Percentiles rank a stretch among this genome's conserved stretches.
These are phyloP conservation scores for Podila horticola DNA, from an alignment of 192 early-diverging fungal genomes.

Conservation along the genomic window DNA sequence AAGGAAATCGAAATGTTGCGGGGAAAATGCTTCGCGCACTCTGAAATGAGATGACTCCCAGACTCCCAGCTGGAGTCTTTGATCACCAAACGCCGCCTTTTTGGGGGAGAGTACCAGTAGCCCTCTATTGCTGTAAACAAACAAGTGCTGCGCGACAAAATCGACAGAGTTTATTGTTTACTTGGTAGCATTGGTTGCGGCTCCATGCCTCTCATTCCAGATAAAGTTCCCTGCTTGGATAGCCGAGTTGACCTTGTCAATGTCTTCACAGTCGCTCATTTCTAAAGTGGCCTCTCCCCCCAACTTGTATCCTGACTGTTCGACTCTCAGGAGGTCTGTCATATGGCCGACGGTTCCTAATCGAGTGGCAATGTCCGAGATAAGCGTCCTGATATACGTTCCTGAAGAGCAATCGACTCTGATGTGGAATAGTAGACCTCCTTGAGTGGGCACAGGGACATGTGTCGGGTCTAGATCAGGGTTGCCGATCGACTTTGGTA, in stretches of 20 bases:
- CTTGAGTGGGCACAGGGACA: slow-evolving; percentile 28
- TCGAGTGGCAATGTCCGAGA: slow-evolving; percentile 69
- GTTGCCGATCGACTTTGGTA: slow-evolving; percentile 7
- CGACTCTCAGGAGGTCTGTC: slow-evolving; percentile 65
- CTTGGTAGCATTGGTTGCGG: no score
- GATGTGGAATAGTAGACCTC: slow-evolving; percentile 62
- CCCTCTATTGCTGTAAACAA: not conserved
- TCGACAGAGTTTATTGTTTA: no score
- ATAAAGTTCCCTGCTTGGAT: slow-evolving; percentile 32
- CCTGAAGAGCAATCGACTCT: slow-evolving; percentile 73
- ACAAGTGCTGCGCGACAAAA: no score
- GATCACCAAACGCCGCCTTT: no score
- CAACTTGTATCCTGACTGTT: slow-evolving; percentile 66
- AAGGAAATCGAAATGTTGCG: not conserved
- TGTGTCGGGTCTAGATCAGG: slow-evolving; percentile 1
- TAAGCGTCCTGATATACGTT: slow-evolving; percentile 77
- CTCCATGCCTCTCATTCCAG: not conserved
- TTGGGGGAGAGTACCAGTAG: no score
- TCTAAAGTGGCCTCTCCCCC: slow-evolving; percentile 54
- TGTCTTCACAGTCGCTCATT: slow-evolving; percentile 50
- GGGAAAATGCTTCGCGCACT: not conserved
- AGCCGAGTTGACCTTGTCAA: slow-evolving; percentile 21
- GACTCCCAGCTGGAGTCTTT: no score
- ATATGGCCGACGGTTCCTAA: slow-evolving; percentile 71
- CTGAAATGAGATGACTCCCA: no score